Evolutionary conservation across 352 stramenopile genomes (phyloP).

Genomic region (Pythium guiyangense): DNA sequence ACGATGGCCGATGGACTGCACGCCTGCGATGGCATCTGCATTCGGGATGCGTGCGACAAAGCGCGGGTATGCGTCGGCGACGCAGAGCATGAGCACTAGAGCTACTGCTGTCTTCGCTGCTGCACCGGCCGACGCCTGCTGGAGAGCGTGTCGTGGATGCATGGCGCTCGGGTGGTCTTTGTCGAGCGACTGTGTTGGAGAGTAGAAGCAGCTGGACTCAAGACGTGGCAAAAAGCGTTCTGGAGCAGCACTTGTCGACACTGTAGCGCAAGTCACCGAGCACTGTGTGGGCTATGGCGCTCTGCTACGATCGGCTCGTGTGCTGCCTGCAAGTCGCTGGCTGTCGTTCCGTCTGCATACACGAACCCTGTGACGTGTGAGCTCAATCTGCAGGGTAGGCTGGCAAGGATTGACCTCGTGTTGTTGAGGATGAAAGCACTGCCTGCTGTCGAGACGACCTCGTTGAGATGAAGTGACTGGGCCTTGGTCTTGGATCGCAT

Average conservation of each 20-base stretch:
- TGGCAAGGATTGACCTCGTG: no score
- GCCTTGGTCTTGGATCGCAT: no score
- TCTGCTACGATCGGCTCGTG: not conserved
- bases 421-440: no score
- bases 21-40: constrained; percentile 31
- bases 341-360: not conserved
- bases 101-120: not conserved
- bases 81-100: not conserved
- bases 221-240: no score
- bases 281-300: not conserved
- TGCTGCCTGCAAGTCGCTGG: not conserved
- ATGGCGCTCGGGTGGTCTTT: not conserved
- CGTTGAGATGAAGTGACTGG: no score
- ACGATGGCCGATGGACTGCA: constrained; percentile 53
- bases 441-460: no score
- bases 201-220: no score
- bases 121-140: not conserved
- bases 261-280: not conserved
- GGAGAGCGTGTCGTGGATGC: not conserved
- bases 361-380: constrained; percentile 4
- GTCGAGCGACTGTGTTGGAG: not conserved
- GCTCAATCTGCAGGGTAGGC: not conserved
- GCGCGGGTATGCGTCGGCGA: constrained; percentile 20
- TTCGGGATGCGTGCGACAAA: constrained; percentile 69
- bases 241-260: not conserved